phyloP scores from a whole-genome alignment of 2,329 filamentous ascomycete genomes.

The Zelopaecilomyces penicillatus region DNA sequence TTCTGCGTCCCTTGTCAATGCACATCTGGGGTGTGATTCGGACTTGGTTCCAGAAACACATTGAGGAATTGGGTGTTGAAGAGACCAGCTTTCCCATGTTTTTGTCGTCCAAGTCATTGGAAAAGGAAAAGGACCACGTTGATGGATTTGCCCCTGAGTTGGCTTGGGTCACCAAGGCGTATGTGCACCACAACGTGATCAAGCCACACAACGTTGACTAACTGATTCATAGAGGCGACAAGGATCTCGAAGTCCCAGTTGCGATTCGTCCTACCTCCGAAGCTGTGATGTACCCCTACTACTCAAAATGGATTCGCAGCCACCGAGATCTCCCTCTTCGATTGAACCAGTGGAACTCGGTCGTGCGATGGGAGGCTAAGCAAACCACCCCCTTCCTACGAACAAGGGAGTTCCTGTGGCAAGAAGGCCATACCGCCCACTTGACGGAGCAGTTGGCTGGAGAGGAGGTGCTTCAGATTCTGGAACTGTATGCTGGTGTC shows the following conservation, averaged over 20 bases:
- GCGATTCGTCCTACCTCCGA: constrained; percentile 62
- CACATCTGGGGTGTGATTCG: constrained; percentile 59
- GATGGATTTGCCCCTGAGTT: constrained; percentile 96
- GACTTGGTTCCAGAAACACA: constrained; percentile 62
- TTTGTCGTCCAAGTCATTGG: constrained; percentile 80
- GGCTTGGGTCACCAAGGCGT: constrained; percentile 81
- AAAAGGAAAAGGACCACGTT: constrained; percentile 88
- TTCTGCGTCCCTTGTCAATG: constrained; percentile 67
- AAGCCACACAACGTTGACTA: background rate
- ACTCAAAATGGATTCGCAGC: constrained; percentile 92
- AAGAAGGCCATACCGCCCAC: constrained; percentile 89
- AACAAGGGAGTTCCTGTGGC: constrained; percentile 94
- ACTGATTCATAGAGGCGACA: constrained; percentile 60
- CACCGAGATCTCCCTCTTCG: constrained; percentile 90
- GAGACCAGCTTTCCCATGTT: constrained; percentile 98
- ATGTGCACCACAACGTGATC: constrained; percentile 24
- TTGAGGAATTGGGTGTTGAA: constrained; percentile 85
- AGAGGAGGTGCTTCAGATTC: constrained; percentile 82
- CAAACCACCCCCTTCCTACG: constrained; percentile 80
- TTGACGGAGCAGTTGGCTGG: constrained; percentile 74
- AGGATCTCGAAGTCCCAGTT: constrained; percentile 75
- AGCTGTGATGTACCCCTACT: constrained; percentile 91
- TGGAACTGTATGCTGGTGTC: constrained; percentile 84
- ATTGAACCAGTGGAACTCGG: constrained; percentile 96
- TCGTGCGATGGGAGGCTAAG: constrained; percentile 93